A percentile compares a stretch with the other conserved stretches of the same genome.
Evolutionary conservation across 2,329 filamentous ascomycete species (phyloP).

Genomic region (Fusarium agapanthi): DNA sequence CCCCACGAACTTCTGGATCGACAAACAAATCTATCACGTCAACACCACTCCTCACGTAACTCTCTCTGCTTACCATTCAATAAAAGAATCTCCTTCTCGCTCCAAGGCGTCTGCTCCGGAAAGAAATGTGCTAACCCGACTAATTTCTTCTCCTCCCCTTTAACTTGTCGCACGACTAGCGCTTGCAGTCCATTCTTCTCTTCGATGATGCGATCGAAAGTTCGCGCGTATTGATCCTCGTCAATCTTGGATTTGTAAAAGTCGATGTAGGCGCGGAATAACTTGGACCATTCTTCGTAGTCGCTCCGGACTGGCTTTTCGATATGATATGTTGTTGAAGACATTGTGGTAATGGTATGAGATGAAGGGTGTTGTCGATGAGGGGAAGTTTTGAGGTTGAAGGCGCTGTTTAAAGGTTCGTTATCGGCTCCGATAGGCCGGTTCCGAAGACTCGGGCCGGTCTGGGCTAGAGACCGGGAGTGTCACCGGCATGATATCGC

Average conservation of each 20-base stretch:
- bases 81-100: constrained; percentile 23
- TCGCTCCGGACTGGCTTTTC: constrained; percentile 1
- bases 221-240: constrained; percentile 13
- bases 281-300: constrained; percentile 17
- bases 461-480: background rate
- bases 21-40: constrained; percentile 17
- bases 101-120: constrained; percentile 30
- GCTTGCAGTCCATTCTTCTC: constrained; percentile 12
- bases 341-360: background rate
- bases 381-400: background rate
- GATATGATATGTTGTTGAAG: constrained; percentile 1
- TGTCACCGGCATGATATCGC: background rate
- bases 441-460: constrained; percentile 5
- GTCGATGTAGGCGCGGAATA: constrained; percentile 25
- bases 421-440: background rate
- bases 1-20: background rate
- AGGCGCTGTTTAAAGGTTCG: background rate
- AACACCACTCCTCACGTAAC: fast-evolving
- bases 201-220: constrained; percentile 20
- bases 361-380: fast-evolving
- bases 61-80: constrained; percentile 3
- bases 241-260: constrained; percentile 21
- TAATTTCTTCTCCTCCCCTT: background rate
- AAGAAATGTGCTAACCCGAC: constrained; percentile 31
- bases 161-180: background rate